Base-by-base conservation (phyloP, 2,329 filamentous ascomycete genomes). In the Raffaelea arxii region DNA sequence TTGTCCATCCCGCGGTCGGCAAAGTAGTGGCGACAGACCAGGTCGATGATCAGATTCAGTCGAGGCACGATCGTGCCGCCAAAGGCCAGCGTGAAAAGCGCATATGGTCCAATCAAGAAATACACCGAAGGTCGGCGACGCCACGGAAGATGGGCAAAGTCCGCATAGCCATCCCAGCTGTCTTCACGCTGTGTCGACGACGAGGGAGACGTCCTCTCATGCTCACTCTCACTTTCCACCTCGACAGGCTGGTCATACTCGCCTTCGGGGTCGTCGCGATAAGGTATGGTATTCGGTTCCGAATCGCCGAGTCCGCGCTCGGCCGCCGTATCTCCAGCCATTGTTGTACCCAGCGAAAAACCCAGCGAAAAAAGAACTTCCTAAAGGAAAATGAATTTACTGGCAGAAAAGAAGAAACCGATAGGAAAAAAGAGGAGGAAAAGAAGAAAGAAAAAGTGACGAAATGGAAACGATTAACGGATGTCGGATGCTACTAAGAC, bases 1-100 rank as follows among this genome's bases (percentile, higher is more conserved):
- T 64, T 67, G 1, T 83, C 81, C 51, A 86, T 72, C 9, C 64
- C 54, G 4, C 72, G 60, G 55, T 94, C 84, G 22, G 81, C 74
- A 54, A 92, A 84, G 63, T 95, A 94, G 50, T 85, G 75, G 51
- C 80, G 78, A 63, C 92, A 98, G 44, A 97, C 78, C 24, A 98
- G 72, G 48, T 82, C 76, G 51, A 94, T 73, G 51, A 94, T 87
- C 65, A 96, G 67, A 58, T 95, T 94, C 51, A 95, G 72, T 62
- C 85, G 92, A 10, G 91, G 90, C 9, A 96, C 86, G 7, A 92
- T 71, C 6, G 86, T 77, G 47, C 87, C 88, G 25, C 91, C 92
- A 62, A 92, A 91, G 0, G 90, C 89, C 46, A 94, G 69, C 0
- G 88, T 87, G 59, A 88, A 91, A 39, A 95, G 65, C 47, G 85